Evolutionary conservation across 1,284 basidiomycete species (phyloP).

Genomic region (Inonotus hispidus): DNA sequence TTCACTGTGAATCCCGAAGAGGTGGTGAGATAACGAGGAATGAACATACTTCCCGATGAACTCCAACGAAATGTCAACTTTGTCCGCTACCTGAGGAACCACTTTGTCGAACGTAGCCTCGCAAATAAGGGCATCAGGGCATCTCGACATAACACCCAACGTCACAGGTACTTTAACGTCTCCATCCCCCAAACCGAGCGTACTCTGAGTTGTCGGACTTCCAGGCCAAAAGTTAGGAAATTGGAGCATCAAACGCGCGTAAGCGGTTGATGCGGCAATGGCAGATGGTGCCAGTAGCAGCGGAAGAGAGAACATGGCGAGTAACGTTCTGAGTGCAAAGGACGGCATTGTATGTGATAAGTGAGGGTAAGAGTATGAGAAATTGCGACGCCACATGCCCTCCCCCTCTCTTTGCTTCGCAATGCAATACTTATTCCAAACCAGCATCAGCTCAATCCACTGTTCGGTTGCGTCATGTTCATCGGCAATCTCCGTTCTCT

Average conservation of each 20-base stretch:
- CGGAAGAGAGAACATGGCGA: slow-evolving; percentile 10
- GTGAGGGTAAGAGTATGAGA: not conserved
- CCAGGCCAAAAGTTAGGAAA: slow-evolving; percentile 9
- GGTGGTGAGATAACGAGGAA: not conserved
- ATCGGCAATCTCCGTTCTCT: not conserved
- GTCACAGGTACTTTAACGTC: slow-evolving; percentile 33
- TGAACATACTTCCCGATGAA: slow-evolving; percentile 70
- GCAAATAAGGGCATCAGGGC: slow-evolving; percentile 74
- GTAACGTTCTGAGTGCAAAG: not conserved
- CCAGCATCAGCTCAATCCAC: slow-evolving; percentile 2
- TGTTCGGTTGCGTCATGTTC: slow-evolving; percentile 11
- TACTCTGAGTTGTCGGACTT: not conserved
- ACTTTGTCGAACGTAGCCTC: slow-evolving; percentile 76
- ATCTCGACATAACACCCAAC: slow-evolving; percentile 74
- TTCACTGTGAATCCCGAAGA: slow-evolving; percentile 13
- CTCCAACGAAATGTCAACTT: slow-evolving; percentile 63
- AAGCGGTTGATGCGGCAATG: slow-evolving; percentile 2
- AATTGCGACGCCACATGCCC: not conserved
- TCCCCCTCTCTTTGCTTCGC: not conserved
- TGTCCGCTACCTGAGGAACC: slow-evolving; percentile 52
- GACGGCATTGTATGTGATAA: slow-evolving; percentile 4
- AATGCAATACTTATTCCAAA: not conserved
- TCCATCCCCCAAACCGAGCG: not conserved
- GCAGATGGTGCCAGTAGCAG: slow-evolving; percentile 1
- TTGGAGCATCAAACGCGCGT: slow-evolving; percentile 17